phyloP scores from a whole-genome alignment of 2,329 filamentous ascomycete genomes.

The Pleoardoris graminearum region DNA sequence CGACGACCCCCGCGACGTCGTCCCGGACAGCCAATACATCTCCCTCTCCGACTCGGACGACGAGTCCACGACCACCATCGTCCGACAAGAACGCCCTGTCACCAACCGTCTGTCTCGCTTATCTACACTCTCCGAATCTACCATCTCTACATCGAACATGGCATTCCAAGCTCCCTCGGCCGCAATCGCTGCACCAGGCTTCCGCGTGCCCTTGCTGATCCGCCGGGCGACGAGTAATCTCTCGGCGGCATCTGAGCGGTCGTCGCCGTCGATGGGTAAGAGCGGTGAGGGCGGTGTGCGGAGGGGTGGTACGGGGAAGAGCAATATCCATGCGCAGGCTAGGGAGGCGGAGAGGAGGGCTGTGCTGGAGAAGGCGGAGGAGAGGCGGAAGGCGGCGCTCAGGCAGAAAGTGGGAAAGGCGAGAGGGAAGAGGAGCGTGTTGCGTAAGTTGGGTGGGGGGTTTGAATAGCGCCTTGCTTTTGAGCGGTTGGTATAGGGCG shows the following conservation, averaged over 20 bases:
- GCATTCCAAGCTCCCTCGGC: conserved; percentile 59
- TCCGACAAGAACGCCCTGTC: conserved; percentile 43
- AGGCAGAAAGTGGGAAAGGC: conserved; percentile 46
- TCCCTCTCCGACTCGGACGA: conserved; percentile 46
- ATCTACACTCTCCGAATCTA: conserved; percentile 29
- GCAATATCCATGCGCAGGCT: conserved; percentile 62
- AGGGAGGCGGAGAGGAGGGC: conserved; percentile 60
- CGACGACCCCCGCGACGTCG: conserved; percentile 61
- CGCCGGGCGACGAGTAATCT: conserved; percentile 69
- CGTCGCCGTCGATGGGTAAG: conserved; percentile 37
- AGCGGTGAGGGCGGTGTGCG: conserved; percentile 44
- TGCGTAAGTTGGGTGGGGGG: conserved; percentile 38
- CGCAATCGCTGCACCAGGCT: conserved; percentile 44
- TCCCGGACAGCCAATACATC: conserved; percentile 57
- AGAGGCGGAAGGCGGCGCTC: conserved; percentile 54
- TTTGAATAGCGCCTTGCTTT: conserved; percentile 36
- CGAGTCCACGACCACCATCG: conserved; percentile 46
- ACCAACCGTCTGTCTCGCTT: conserved; percentile 75
- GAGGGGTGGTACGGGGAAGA: conserved; percentile 60
- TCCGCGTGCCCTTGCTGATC: conserved; percentile 72
- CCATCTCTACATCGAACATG: conserved; percentile 42
- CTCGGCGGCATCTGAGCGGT: conserved; percentile 38
- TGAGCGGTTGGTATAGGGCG: neutral
- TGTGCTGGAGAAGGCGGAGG: conserved; percentile 56
- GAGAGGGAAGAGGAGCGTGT: conserved; percentile 37